Evolutionary conservation across 768 basidiomycete genomes (phyloP).

Genomic region (Mrakia gelida): DNA sequence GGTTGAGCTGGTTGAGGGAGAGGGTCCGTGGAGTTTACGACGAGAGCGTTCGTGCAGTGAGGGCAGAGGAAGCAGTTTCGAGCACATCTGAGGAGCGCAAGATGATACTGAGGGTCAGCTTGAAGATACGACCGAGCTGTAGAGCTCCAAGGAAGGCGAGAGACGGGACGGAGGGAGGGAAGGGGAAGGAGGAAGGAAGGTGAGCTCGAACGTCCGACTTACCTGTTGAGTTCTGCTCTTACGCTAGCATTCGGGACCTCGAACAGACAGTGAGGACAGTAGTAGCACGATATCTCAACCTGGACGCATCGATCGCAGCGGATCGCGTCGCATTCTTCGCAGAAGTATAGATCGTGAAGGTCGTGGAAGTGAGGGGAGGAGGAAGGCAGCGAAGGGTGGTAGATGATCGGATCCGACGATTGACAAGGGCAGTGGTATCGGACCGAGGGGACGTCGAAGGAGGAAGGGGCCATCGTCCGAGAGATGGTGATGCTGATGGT

Average conservation of each 20-base stretch:
- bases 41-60: conserved; percentile 80
- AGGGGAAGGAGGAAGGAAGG: background rate
- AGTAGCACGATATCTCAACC: conserved; percentile 92
- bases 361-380: conserved; percentile 73
- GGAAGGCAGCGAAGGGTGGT: conserved; percentile 52
- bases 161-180: background rate
- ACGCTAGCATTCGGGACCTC: conserved; percentile 98
- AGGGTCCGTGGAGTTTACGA: conserved; percentile 81
- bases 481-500: background rate
- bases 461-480: background rate
- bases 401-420: conserved; percentile 63
- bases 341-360: conserved; percentile 84
- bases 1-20: conserved; percentile 19
- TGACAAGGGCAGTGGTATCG: conserved; percentile 46
- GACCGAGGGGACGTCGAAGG: conserved; percentile 33
- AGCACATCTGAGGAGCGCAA: conserved; percentile 65
- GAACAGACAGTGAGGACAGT: conserved; percentile 96
- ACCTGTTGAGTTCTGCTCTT: conserved; percentile 96
- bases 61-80: conserved; percentile 98
- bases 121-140: background rate
- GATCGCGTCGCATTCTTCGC: conserved; percentile 96
- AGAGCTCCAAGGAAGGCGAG: accelerated
- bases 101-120: background rate
- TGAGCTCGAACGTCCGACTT: conserved; percentile 30
- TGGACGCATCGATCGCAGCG: conserved; percentile 88